phyloP scores from a whole-genome alignment of 2,329 filamentous ascomycete species.

The Fusarium sp. region DNA sequence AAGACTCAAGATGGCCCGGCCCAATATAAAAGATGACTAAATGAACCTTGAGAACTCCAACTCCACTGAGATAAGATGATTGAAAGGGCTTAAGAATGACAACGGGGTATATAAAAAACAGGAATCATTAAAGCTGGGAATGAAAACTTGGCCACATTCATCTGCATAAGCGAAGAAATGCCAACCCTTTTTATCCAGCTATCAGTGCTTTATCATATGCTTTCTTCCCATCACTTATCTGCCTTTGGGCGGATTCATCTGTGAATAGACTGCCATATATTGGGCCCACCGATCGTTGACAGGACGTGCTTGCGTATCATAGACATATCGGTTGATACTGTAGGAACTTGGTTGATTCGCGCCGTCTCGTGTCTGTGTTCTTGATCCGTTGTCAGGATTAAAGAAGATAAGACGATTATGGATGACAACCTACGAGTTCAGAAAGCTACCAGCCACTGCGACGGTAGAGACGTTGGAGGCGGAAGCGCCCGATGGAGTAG shows the following conservation, averaged over 20 bases:
- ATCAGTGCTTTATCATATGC: neutral
- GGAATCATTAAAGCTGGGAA: neutral
- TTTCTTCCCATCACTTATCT: neutral
- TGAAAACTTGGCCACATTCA: neutral
- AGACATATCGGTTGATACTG: neutral
- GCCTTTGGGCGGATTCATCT: neutral
- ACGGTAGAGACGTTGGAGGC: neutral
- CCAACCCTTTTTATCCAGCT: neutral
- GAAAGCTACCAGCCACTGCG: neutral
- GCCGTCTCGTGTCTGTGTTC: neutral
- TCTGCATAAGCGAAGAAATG: neutral
- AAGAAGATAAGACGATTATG: rapidly evolving
- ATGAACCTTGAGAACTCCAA: neutral
- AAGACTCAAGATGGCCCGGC: neutral
- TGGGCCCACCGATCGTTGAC: neutral
- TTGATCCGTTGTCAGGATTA: neutral
- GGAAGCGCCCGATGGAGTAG: neutral
- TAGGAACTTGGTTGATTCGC: neutral
- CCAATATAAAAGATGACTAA: neutral
- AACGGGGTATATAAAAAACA: neutral
- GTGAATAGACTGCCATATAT: neutral
- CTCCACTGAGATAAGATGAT: rapidly evolving
- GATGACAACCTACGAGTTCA: neutral
- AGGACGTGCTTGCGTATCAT: neutral
- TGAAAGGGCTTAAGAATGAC: rapidly evolving